A percentile compares a stretch with the other conserved stretches of the same genome.
These are phyloP conservation scores for Linderniella brevidens DNA, from an alignment of 257 asterid species.

Conservation along the genomic window DNA sequence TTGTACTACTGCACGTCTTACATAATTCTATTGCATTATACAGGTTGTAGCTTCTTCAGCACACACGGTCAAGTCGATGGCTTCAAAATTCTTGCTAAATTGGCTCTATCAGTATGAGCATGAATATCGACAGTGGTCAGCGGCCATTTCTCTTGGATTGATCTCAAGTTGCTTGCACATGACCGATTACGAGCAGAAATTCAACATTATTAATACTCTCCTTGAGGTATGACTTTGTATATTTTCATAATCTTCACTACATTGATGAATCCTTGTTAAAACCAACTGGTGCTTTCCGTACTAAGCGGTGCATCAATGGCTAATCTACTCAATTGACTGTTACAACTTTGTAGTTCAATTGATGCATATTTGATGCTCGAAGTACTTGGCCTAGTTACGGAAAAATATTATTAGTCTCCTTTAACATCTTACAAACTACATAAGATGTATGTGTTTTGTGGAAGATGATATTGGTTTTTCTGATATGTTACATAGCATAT, in stretches of 20 bases:
- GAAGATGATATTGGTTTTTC: too few species aligned
- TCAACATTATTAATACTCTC: constrained; percentile 50
- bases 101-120: constrained; percentile 83
- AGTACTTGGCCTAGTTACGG: background rate
- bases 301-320: background rate
- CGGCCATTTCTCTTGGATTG: constrained; percentile 91
- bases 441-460: too few species aligned
- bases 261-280: background rate
- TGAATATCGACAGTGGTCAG: constrained; percentile 89
- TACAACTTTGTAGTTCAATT: constrained; percentile 6
- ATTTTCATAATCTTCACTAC: constrained; percentile 1
- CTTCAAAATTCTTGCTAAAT: constrained; percentile 59
- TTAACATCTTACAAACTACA: too few species aligned
- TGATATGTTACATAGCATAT: background rate
- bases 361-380: constrained; percentile 4
- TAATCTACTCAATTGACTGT: constrained; percentile 11
- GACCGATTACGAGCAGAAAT: constrained; percentile 77
- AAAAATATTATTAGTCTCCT: too few species aligned
- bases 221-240: constrained; percentile 45
- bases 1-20: background rate
- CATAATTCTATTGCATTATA: constrained; percentile 12
- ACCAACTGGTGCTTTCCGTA: background rate
- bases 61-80: constrained; percentile 48
- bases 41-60: constrained; percentile 75
- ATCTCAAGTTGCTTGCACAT: constrained; percentile 80